phyloP scores from a whole-genome alignment of 768 basidiomycete species.

The Termitomyces titanicus region DNA sequence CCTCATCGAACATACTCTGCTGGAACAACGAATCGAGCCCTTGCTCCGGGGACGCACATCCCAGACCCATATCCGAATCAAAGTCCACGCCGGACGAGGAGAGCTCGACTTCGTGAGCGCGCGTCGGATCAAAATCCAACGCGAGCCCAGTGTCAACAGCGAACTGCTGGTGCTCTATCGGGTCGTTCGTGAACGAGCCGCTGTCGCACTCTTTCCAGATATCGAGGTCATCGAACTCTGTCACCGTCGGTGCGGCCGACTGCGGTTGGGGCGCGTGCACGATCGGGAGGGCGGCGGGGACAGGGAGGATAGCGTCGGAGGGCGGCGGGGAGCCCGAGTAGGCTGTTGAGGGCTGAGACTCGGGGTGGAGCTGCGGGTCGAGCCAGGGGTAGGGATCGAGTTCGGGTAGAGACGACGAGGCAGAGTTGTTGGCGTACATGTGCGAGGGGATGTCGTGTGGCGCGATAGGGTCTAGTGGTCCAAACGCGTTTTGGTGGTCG shows the following conservation, averaged over 20 bases:
- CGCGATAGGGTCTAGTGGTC: conserved; percentile 24
- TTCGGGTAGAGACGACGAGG: conserved; percentile 12
- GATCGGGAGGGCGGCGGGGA: conserved; percentile 5
- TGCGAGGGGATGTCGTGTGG: conserved; percentile 12
- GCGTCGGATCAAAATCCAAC: background rate
- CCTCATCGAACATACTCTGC: conserved; percentile 5
- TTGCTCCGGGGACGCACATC: background rate
- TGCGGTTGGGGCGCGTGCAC: conserved; percentile 24
- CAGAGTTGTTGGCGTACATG: conserved; percentile 11
- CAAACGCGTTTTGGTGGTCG: conserved; percentile 18
- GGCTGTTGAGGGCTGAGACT: conserved; percentile 32
- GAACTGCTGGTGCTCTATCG: background rate
- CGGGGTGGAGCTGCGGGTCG: conserved; percentile 12
- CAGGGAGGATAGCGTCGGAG: conserved; percentile 10
- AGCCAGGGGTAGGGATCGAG: conserved; percentile 15
- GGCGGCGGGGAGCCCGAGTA: conserved; percentile 40
- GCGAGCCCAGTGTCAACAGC: background rate
- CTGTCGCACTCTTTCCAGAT: background rate
- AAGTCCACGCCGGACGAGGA: background rate
- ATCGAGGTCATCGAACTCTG: conserved; percentile 11
- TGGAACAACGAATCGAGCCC: conserved; percentile 9
- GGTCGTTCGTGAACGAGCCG: background rate
- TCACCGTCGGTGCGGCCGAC: conserved; percentile 6
- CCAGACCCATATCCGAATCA: background rate
- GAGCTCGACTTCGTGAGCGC: conserved; percentile 3